phyloP scores from a whole-genome alignment of 2,329 filamentous ascomycete genomes.

The Penicillium hesseltinei region DNA sequence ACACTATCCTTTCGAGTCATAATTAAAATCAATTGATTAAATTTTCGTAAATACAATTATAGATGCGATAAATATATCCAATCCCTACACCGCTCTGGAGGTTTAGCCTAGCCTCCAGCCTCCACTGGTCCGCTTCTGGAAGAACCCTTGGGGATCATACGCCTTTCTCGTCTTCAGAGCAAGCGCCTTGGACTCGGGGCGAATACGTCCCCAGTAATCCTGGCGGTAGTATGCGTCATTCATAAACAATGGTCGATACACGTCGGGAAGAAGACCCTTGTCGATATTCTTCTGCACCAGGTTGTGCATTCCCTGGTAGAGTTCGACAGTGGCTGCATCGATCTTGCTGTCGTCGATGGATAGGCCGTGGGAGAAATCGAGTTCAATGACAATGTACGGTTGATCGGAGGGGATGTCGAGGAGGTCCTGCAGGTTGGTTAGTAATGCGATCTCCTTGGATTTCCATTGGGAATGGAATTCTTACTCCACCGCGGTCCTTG shows the following conservation, averaged over 20 bases:
- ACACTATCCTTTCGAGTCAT: neutral
- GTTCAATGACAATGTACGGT: constrained; percentile 47
- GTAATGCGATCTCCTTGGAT: neutral
- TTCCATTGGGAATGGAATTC: constrained; percentile 11
- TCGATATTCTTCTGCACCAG: constrained; percentile 35
- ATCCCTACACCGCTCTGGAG: neutral
- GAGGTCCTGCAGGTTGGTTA: constrained; percentile 32
- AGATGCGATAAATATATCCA: neutral
- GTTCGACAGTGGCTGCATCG: constrained; percentile 39
- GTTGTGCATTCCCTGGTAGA: constrained; percentile 39
- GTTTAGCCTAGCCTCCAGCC: constrained; percentile 32
- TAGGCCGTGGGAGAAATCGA: constrained; percentile 44
- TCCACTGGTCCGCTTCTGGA: constrained; percentile 41
- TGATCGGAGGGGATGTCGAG: constrained; percentile 41
- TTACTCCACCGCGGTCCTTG: constrained; percentile 38
- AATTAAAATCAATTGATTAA: neutral
- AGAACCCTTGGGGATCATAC: constrained; percentile 44
- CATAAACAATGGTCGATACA: constrained; percentile 48
- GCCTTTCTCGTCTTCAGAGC: constrained; percentile 34
- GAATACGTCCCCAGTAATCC: constrained; percentile 45
- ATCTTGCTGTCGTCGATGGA: constrained; percentile 38
- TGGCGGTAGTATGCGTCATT: constrained; percentile 47
- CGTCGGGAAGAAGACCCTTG: constrained; percentile 38
- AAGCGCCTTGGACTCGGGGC: constrained; percentile 29
- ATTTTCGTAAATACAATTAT: constrained; percentile 1